Conservation (phyloP, 1,284 basidiomycete genomes). For the Papiliotrema flavescens region DNA sequence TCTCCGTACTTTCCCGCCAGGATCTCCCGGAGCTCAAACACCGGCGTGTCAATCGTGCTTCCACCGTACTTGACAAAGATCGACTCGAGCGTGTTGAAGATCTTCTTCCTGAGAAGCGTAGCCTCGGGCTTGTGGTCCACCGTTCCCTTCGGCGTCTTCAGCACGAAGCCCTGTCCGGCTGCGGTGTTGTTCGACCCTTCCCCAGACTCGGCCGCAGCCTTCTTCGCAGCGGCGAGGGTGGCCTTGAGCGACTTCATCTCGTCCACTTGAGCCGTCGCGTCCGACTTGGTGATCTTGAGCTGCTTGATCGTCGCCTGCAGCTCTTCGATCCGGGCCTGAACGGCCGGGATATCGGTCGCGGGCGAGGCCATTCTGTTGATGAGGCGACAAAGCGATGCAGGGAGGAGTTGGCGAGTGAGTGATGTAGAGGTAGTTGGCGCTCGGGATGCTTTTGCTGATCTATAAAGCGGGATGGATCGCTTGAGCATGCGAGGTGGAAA, state of each 20-base stretch:
- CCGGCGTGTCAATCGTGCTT: conserved; percentile 91
- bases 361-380: neutral
- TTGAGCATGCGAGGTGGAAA: too few relatives aligned
- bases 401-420: too few relatives aligned
- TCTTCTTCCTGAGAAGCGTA: conserved; percentile 85
- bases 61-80: conserved; percentile 88
- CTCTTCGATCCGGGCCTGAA: conserved; percentile 2
- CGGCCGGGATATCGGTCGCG: conserved; percentile 30
- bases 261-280: conserved; percentile 44
- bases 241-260: conserved; percentile 48
- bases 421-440: too few relatives aligned
- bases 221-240: conserved; percentile 27
- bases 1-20: conserved; percentile 95
- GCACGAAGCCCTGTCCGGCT: conserved; percentile 21
- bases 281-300: conserved; percentile 45
- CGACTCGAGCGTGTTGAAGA: conserved; percentile 83
- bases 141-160: conserved; percentile 67
- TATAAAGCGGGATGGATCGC: too few relatives aligned
- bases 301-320: conserved; percentile 44
- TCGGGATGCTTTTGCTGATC: too few relatives aligned
- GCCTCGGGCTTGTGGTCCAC: conserved; percentile 93
- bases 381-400: neutral
- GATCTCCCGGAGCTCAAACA: conserved; percentile 96
- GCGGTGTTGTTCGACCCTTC: conserved; percentile 34
- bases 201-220: conserved; percentile 11